A percentile compares a stretch with the other conserved stretches of the same genome.
These are phyloP conservation scores for Cytospora leucostoma DNA, from an alignment of 2,329 filamentous ascomycete species.

Conservation along the genomic window DNA sequence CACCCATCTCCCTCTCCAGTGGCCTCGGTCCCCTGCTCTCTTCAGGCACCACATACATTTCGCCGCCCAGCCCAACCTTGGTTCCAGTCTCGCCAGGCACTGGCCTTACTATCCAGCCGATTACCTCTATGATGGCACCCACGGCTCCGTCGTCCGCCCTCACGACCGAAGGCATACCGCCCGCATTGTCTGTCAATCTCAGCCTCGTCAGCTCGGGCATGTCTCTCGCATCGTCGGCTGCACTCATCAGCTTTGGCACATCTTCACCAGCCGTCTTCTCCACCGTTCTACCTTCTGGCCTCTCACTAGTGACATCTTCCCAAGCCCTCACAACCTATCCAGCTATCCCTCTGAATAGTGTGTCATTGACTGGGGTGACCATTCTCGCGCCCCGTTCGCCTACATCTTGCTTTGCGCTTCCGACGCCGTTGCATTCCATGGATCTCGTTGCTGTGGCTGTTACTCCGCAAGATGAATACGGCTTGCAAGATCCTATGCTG, in stretches of 20 bases:
- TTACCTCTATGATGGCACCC: slow-evolving; percentile 21
- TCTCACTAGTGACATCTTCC: slow-evolving; percentile 21
- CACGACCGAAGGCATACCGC: slow-evolving; percentile 25
- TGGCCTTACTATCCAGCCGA: slow-evolving; percentile 15
- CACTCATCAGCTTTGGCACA: slow-evolving; percentile 26
- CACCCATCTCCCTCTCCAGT: slow-evolving; percentile 19
- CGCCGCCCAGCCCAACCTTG: background rate
- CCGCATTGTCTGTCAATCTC: slow-evolving; percentile 18
- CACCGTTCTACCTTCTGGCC: slow-evolving; percentile 14
- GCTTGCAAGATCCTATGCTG: slow-evolving; percentile 28
- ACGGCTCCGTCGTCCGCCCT: slow-evolving; percentile 23
- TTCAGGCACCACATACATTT: background rate
- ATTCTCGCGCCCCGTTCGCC: slow-evolving; percentile 31
- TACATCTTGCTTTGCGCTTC: slow-evolving; percentile 31
- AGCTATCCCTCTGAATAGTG: slow-evolving; percentile 21
- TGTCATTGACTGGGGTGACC: slow-evolving; percentile 30
- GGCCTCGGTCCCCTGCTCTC: slow-evolving; percentile 24
- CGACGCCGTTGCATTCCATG: slow-evolving; percentile 29
- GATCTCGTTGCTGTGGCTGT: slow-evolving; percentile 30
- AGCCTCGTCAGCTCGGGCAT: slow-evolving; percentile 17
- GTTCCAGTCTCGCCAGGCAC: background rate
- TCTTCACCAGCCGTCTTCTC: slow-evolving; percentile 24
- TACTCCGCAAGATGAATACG: slow-evolving; percentile 19
- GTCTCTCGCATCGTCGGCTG: slow-evolving; percentile 17
- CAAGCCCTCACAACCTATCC: slow-evolving; percentile 19